Conservation (phyloP, 495 filamentous ascomycete genomes). For the Jackrogersella minutella region DNA sequence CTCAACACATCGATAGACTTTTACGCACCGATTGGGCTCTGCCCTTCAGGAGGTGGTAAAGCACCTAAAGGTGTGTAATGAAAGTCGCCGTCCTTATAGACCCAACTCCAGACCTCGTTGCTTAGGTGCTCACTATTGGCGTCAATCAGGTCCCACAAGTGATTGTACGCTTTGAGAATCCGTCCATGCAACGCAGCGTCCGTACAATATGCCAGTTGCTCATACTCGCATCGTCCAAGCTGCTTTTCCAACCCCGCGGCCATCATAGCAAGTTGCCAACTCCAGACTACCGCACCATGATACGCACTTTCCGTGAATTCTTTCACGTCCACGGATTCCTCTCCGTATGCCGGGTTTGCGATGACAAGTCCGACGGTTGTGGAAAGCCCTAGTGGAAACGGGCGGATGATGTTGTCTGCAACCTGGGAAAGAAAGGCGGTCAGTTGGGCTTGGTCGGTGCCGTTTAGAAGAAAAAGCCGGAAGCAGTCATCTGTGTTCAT, state of each 20-base stretch:
- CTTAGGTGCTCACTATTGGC: conserved; percentile 60
- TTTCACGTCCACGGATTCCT: conserved; percentile 53
- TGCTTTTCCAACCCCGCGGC: conserved; percentile 62
- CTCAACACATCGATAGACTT: not conserved
- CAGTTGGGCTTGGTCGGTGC: conserved; percentile 64
- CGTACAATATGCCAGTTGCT: conserved; percentile 57
- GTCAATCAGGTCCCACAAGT: conserved; percentile 68
- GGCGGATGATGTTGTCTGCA: conserved; percentile 62
- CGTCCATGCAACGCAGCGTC: conserved; percentile 57
- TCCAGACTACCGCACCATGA: conserved; percentile 73
- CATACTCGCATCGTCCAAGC: conserved; percentile 53
- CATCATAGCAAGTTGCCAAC: conserved; percentile 73
- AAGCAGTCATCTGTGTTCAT: conserved; percentile 74
- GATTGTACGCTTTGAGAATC: conserved; percentile 64
- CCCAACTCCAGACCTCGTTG: conserved; percentile 71
- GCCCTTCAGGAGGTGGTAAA: conserved; percentile 60
- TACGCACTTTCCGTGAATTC: conserved; percentile 67
- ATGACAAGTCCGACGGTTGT: conserved; percentile 65
- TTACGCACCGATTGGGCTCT: conserved; percentile 45
- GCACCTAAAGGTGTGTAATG: conserved; percentile 59
- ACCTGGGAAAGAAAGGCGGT: conserved; percentile 63
- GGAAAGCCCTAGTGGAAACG: conserved; percentile 67
- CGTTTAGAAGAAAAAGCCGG: conserved; percentile 68
- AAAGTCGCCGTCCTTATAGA: conserved; percentile 59
- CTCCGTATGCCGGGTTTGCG: conserved; percentile 69